Evolutionary conservation across 2,329 filamentous ascomycete genomes (phyloP), one percentile per base, ranked within the genome.

Genomic region (Sporothrix curviconia): DNA sequence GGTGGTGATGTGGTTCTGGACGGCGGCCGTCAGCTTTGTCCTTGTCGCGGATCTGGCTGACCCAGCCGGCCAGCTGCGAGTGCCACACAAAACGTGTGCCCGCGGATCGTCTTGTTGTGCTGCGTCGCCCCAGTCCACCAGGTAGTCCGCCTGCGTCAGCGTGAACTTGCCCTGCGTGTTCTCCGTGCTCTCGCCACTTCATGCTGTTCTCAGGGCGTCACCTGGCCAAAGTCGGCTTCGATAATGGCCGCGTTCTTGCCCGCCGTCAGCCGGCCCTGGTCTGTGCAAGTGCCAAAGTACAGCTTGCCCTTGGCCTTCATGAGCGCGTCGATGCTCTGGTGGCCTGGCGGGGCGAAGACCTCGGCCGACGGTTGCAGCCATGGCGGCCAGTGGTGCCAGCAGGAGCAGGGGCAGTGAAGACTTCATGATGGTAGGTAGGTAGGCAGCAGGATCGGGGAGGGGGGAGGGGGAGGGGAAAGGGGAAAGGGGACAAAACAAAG

Each of bases 121-220:
- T 67, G 62, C 1, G 66, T 66, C 8, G 83, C 84, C 69, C 75
- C n/a, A 86, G 68, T 82, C 69, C 59, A 86, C 81, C 8, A 85
- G 74, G 66, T 77, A 76, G 68, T 87, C 84, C 12, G 81, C 77
- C n/a, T 69, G 70, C 15, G 64, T 67, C 64, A 83, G 85, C 61
- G 72, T 82, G 76, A 83, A 88, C 1, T 63, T 66, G 59, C 76
- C 77, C 59, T 74, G 72, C 28, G 67, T 66, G n/a, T 64, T 65
- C 68, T 86, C 73, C 17, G 75, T 75, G 34, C 78, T 71, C 63
- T 86, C 81, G n/a, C 84, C 84, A 88, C 71, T 88, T 87, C 79
- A 86, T 85, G 66, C 76, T 81, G 75, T 89, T 87, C 74, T 88
- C 85, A n/a, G 1, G 80, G 78, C 0, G 84, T 86, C 22, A 88